These are phyloP conservation scores for Epichloe bromicola DNA, from an alignment of 2,329 filamentous ascomycete species.

Conservation along the genomic window DNA sequence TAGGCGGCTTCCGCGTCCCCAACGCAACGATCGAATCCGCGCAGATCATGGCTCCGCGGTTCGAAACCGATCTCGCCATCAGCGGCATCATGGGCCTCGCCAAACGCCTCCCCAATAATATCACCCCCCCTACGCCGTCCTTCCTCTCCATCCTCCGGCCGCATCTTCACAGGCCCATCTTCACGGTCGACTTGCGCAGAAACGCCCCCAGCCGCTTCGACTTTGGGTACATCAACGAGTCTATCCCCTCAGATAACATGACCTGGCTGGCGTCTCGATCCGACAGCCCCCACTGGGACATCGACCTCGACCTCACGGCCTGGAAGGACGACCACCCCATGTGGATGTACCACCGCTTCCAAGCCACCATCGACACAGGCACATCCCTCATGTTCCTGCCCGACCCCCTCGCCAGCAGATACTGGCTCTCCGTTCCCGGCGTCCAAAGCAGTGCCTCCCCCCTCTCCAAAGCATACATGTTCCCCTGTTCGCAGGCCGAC, in stretches of 20 bases:
- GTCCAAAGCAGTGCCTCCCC: conserved; percentile 29
- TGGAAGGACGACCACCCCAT: conserved; percentile 33
- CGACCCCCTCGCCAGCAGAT: conserved; percentile 39
- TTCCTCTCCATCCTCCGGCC: conserved; percentile 32
- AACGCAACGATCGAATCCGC: conserved; percentile 39
- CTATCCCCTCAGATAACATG: conserved; percentile 26
- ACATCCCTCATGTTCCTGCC: conserved; percentile 53
- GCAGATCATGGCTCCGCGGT: conserved; percentile 25
- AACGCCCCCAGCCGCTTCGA: conserved; percentile 35
- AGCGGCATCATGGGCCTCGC: conserved; percentile 41
- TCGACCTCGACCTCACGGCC: conserved; percentile 34
- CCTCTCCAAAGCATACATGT: conserved; percentile 42
- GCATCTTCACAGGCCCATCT: conserved; percentile 27
- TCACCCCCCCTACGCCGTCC: conserved; percentile 27
- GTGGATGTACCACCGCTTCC: conserved; percentile 33
- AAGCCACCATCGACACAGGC: conserved; percentile 54
- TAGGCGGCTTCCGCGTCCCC: conserved; percentile 31
- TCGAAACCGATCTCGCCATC: conserved; percentile 28
- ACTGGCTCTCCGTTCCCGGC: conserved; percentile 42
- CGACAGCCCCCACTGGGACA: conserved; percentile 25
- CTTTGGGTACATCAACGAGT: conserved; percentile 35
- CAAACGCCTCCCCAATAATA: conserved; percentile 31
- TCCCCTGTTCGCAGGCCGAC: conserved; percentile 40
- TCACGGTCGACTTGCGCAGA: conserved; percentile 36
- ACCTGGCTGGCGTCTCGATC: conserved; percentile 26